These are phyloP conservation scores for Penicillium sp. DNA, from an alignment of 2,329 filamentous ascomycete genomes.

Conservation along the genomic window DNA sequence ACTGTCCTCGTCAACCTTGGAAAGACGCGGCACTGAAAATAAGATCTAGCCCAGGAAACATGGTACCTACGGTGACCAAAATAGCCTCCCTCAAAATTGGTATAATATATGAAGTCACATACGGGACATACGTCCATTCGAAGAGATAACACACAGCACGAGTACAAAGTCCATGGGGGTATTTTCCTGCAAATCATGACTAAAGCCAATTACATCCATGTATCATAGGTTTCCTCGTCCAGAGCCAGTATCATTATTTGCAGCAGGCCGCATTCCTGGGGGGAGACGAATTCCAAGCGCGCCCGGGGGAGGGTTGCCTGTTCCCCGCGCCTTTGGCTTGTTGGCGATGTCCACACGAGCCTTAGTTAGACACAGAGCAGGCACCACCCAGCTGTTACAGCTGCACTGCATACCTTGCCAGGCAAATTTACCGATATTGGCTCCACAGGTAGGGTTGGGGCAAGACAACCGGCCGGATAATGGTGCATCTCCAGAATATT, in stretches of 20 bases:
- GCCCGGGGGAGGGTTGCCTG: conserved; percentile 22
- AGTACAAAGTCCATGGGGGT: neutral
- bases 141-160: neutral
- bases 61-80: too few species aligned
- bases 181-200: neutral
- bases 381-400: conserved; percentile 87
- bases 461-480: conserved; percentile 84
- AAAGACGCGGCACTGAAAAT: too few species aligned
- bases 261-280: conserved; percentile 34
- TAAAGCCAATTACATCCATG: neutral
- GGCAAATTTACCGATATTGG: conserved; percentile 87
- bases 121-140: too few species aligned
- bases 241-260: conserved; percentile 10
- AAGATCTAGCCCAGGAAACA: too few species aligned
- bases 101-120: too few species aligned
- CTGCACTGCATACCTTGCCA: conserved; percentile 96
- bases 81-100: too few species aligned
- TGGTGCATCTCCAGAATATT: conserved; percentile 64
- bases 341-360: conserved; percentile 76
- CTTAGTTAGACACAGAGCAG: conserved; percentile 82
- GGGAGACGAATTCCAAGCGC: conserved; percentile 42
- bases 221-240: conserved; percentile 29
- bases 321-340: conserved; percentile 21
- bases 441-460: conserved; percentile 73
- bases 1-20: too few species aligned